phyloP scores from a whole-genome alignment of 345 rosid species.

The Eucalyptus viminalis region DNA sequence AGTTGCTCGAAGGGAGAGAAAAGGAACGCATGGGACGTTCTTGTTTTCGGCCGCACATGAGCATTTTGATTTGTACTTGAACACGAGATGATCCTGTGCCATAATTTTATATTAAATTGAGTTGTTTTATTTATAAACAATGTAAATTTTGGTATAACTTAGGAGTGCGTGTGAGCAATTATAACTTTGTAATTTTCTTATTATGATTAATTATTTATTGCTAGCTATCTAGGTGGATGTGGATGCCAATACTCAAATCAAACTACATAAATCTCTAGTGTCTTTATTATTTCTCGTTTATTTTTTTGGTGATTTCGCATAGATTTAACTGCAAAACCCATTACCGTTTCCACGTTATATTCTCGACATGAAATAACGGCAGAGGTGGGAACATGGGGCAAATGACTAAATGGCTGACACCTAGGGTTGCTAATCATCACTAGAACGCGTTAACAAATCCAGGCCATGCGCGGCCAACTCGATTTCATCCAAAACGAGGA shows the following conservation, averaged over 20 bases:
- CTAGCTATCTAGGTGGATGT: rapidly evolving
- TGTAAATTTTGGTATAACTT: no score
- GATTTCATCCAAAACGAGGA: neutral
- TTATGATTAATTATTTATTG: rapidly evolving
- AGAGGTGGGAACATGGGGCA: neutral
- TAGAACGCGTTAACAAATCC: neutral
- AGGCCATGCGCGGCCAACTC: neutral
- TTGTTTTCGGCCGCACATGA: no score
- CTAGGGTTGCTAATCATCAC: neutral
- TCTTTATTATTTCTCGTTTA: rapidly evolving
- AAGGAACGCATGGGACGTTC: no score
- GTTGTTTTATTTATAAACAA: no score
- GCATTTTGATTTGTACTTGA: no score
- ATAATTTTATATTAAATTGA: no score
- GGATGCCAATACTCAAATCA: rapidly evolving
- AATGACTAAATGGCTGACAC: neutral
- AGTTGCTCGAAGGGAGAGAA: no score
- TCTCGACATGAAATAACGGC: neutral
- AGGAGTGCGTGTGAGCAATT: rapidly evolving
- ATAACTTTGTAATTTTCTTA: no score
- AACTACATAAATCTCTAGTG: rapidly evolving
- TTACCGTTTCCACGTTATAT: no score
- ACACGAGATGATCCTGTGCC: no score
- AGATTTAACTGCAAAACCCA: rapidly evolving
- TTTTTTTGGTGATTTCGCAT: no score